Evolutionary conservation across 73 alveolate genomes (phyloP).

Genomic region (Paramecium octaurelia): DNA sequence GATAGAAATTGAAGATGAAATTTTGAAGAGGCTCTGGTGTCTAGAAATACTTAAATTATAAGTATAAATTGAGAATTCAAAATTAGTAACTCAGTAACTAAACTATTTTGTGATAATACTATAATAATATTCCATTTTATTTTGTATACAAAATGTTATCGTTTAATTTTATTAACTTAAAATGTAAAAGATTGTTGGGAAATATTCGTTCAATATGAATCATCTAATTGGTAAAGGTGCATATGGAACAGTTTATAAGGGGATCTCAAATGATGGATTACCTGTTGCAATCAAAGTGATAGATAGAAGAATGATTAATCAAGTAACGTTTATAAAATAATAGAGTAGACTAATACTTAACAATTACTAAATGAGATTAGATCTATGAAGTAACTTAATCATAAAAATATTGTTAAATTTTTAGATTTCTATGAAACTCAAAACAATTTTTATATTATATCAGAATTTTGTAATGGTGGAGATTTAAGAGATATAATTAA

Average conservation of each 20-base stretch:
- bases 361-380: constrained; percentile 9
- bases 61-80: background rate
- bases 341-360: background rate
- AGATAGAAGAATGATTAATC: constrained; percentile 21
- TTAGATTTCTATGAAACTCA: constrained; percentile 27
- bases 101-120: background rate
- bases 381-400: constrained; percentile 38
- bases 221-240: constrained; percentile 35
- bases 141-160: background rate
- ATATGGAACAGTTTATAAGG: constrained; percentile 33
- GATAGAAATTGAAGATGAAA: background rate
- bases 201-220: constrained; percentile 10
- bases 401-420: constrained; percentile 16
- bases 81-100: background rate
- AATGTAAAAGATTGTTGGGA: constrained; percentile 18
- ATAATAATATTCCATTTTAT: background rate
- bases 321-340: background rate
- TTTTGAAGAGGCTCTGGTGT: background rate
- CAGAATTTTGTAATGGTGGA: constrained; percentile 28
- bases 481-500: constrained; percentile 33
- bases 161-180: background rate
- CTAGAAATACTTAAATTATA: background rate
- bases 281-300: constrained; percentile 24
- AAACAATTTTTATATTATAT: constrained; percentile 23
- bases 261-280: background rate